A percentile compares a stretch with the other conserved stretches of the same genome.
Conservation (phyloP, 2,329 filamentous ascomycete species). For the Diaporthe amygdali region DNA sequence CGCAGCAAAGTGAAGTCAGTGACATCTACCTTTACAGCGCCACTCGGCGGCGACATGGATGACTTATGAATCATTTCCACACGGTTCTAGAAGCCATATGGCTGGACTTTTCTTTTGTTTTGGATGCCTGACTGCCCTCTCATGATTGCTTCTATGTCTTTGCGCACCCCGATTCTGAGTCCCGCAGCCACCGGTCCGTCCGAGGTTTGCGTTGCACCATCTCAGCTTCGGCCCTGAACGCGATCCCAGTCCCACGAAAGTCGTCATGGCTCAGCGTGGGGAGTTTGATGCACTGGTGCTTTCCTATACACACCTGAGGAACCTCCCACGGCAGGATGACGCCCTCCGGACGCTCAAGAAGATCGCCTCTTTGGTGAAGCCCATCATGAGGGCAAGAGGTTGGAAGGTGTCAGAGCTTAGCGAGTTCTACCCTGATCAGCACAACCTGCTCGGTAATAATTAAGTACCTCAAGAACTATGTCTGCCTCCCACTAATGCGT, state of each 20-base stretch:
- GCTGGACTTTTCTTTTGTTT: background rate
- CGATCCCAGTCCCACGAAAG: background rate
- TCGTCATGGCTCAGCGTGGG: constrained; percentile 8
- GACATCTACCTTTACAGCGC: background rate
- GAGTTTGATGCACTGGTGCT: constrained; percentile 52
- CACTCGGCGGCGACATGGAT: background rate
- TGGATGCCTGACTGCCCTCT: background rate
- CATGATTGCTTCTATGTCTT: background rate
- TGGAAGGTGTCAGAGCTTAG: constrained; percentile 82
- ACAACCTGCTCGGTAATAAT: constrained; percentile 69
- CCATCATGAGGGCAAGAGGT: constrained; percentile 85
- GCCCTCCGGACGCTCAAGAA: constrained; percentile 72
- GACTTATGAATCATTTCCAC: constrained; percentile 18
- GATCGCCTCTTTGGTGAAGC: constrained; percentile 88
- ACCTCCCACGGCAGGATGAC: constrained; percentile 52
- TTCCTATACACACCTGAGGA: constrained; percentile 54
- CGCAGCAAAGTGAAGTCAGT: background rate
- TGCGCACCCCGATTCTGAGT: background rate
- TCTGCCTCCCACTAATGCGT: background rate
- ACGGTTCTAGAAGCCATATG: constrained; percentile 4
- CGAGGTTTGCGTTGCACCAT: background rate
- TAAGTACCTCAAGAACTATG: background rate
- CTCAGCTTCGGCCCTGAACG: background rate
- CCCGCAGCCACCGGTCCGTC: background rate
- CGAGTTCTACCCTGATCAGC: constrained; percentile 83